These are phyloP conservation scores for Aureobasidium pullulans DNA, from an alignment of 2,329 filamentous ascomycete genomes.

Conservation along the genomic window DNA sequence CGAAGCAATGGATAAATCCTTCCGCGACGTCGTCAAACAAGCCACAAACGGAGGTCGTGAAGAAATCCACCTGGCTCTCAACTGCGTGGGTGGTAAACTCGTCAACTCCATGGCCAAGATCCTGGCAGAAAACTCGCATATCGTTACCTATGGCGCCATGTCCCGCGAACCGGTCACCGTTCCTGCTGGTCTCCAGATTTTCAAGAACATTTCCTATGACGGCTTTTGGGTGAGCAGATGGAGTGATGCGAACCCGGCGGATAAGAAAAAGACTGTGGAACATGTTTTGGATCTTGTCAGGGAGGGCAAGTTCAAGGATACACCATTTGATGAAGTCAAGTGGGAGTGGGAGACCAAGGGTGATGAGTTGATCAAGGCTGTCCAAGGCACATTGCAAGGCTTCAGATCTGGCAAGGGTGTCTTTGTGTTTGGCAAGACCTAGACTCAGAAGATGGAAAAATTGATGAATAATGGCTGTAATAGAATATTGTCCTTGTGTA, in stretches of 20 bases:
- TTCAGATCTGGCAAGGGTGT: constrained; percentile 85
- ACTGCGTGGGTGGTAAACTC: constrained; percentile 87
- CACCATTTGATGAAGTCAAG: constrained; percentile 69
- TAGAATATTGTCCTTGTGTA: background rate
- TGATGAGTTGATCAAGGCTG: constrained; percentile 60
- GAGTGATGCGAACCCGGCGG: constrained; percentile 65
- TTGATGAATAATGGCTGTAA: background rate
- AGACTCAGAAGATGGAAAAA: background rate
- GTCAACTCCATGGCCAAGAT: constrained; percentile 71
- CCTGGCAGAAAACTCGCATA: constrained; percentile 57
- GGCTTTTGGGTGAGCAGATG: constrained; percentile 95
- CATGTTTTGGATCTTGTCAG: constrained; percentile 73
- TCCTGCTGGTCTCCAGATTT: constrained; percentile 81
- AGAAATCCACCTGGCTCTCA: constrained; percentile 69
- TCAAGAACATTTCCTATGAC: constrained; percentile 80
- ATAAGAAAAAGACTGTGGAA: constrained; percentile 73
- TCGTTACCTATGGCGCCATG: constrained; percentile 97
- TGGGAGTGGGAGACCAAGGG: constrained; percentile 80
- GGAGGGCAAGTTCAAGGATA: constrained; percentile 70
- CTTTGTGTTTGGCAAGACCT: constrained; percentile 65
- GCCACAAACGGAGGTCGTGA: constrained; percentile 67
- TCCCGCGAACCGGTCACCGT: constrained; percentile 74
- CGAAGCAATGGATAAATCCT: constrained; percentile 54
- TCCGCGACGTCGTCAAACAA: constrained; percentile 53
- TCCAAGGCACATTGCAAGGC: constrained; percentile 75